Base-by-base conservation (phyloP, 2,329 filamentous ascomycete genomes). In the Alternaria rosae region DNA sequence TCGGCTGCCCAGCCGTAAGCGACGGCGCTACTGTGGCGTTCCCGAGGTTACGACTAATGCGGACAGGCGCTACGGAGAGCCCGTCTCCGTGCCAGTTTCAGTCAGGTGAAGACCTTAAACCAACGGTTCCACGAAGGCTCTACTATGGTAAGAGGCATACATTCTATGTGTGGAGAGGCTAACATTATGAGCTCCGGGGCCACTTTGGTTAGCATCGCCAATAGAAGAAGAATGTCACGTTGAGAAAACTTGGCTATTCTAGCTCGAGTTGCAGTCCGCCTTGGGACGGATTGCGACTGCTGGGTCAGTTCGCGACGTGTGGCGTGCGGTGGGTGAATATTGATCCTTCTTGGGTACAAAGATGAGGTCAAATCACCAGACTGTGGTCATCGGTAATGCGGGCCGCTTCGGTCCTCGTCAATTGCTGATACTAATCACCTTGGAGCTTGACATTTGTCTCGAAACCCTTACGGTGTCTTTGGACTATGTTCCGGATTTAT, bases 1-100 rank as follows among this genome's bases (percentile, higher is more conserved):
- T 50, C 35, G 13, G 4, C 15, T 44, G 25, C 38, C 45, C 30
- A 25, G 54, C 30, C 41, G 20, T 42, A 57, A 61, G 41, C 59
- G 47, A 61, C 20, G 6, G 42, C 47, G 44, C 42, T 57, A 45
- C 42, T 35, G 54, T 25, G 47, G 25, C 26, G 55, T 62, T 54
- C 55, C 43, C 59, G 43, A 47, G 35, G 50, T 57, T 45, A 45
- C 35, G 25, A 41, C 28, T 11, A 25, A 25, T 13, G 25, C 10
- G 41, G 54, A 53, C 32, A 48, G 23, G 47, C 23, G 30, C 20
- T 23, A 20, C 50, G 43, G 55, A 62, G 54, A 25, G 32, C n/a
- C 17, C 13, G 48, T 52, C 41, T 42, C 32, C 48, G 55, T 59
- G 48, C 42, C 32, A 20, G n/a, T 21, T 53, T 52, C 21, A 12